phyloP scores from a whole-genome alignment of 495 filamentous ascomycete genomes.

The Penicillium goetzii region DNA sequence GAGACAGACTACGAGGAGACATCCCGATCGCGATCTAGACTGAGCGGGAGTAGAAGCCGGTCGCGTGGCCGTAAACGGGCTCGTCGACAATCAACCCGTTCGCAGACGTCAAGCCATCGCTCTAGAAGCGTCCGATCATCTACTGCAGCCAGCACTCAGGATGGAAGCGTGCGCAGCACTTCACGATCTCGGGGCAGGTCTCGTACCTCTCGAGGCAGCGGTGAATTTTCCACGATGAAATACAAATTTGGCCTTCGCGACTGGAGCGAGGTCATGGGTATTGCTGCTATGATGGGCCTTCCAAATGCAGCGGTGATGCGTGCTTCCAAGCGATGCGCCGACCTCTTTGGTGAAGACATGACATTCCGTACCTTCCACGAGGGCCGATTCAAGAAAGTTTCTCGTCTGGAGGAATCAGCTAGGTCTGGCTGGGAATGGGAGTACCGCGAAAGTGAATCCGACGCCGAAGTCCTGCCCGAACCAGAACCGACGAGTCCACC shows the following conservation, averaged over 20 bases:
- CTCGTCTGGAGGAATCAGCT: slow-evolving; percentile 18
- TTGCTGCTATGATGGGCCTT: slow-evolving; percentile 73
- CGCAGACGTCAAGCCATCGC: slow-evolving; percentile 14
- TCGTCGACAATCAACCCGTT: slow-evolving; percentile 14
- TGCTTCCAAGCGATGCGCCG: slow-evolving; percentile 68
- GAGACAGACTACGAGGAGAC: slow-evolving; percentile 16
- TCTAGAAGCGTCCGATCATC: slow-evolving; percentile 17
- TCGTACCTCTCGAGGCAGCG: background rate
- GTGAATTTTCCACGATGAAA: slow-evolving; percentile 5
- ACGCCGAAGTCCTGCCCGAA: slow-evolving; percentile 9
- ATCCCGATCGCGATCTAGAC: slow-evolving; percentile 13
- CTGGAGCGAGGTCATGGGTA: slow-evolving; percentile 79
- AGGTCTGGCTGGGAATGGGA: slow-evolving; percentile 34
- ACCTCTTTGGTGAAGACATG: slow-evolving; percentile 70
- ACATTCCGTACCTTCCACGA: slow-evolving; percentile 60
- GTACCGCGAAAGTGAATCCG: slow-evolving; percentile 31
- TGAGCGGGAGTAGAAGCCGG: slow-evolving; percentile 25
- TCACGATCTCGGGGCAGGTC: slow-evolving; percentile 29
- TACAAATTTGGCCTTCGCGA: slow-evolving; percentile 58
- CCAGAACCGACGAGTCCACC: background rate
- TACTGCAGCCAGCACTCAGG: slow-evolving; percentile 3
- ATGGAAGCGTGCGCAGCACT: slow-evolving; percentile 19
- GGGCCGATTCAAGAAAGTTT: slow-evolving; percentile 32
- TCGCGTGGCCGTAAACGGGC: slow-evolving; percentile 39
- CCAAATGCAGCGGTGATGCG: slow-evolving; percentile 62